A percentile compares a stretch with the other conserved stretches of the same genome.
Conservation (phyloP, 2,329 filamentous ascomycete species). For the Exophiala sp. region DNA sequence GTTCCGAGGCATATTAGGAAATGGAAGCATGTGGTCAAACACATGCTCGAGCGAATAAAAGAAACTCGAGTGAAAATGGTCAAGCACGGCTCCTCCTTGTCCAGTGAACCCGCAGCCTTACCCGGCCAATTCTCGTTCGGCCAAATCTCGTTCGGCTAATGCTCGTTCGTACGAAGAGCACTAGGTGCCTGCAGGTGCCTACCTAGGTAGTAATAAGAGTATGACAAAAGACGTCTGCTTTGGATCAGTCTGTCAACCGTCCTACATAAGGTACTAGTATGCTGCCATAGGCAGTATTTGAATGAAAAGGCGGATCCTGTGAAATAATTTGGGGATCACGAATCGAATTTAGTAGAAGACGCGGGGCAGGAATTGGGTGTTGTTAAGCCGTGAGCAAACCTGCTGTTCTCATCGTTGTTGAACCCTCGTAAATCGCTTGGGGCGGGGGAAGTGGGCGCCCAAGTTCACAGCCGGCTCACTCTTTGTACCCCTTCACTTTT, state of each 20-base stretch:
- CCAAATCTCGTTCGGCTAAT: no score
- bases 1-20: not conserved
- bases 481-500: not conserved
- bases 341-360: not conserved
- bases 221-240: no score
- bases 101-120: constrained; percentile 14
- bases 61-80: not conserved
- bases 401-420: no score
- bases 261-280: no score
- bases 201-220: no score
- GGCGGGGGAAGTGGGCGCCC: not conserved
- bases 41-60: not conserved
- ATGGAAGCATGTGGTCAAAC: not conserved
- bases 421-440: no score
- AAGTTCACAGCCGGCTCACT: no score
- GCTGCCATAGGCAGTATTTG: no score
- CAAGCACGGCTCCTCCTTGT: not conserved
- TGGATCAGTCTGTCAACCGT: no score
- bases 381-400: not conserved
- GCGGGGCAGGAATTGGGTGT: not conserved
- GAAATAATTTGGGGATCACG: not conserved
- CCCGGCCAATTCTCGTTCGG: constrained; percentile 20
- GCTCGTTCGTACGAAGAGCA: no score
- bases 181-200: no score
- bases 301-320: no score